phyloP scores from a whole-genome alignment of 2,329 filamentous ascomycete genomes.

The Botryotinia calthae region DNA sequence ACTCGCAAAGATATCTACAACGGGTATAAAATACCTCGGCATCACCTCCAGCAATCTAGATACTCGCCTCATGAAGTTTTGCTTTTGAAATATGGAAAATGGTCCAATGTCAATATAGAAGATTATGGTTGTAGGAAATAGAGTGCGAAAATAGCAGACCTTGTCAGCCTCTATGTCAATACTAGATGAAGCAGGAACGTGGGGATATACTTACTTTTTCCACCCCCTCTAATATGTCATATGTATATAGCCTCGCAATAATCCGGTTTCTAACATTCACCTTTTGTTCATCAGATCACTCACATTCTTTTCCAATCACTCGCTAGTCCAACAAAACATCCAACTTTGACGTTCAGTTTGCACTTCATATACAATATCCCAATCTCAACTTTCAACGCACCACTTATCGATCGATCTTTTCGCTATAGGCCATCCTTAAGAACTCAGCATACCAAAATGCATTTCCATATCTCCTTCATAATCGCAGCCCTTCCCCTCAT shows the following conservation, averaged over 20 bases:
- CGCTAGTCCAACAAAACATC: neutral
- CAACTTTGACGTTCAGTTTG: neutral
- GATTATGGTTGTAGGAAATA: neutral
- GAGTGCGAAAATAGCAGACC: neutral
- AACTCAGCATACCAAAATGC: neutral
- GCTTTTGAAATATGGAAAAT: neutral
- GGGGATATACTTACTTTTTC: neutral
- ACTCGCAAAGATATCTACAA: neutral
- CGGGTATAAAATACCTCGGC: neutral
- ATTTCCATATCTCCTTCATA: neutral
- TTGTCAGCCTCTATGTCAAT: too few relatives aligned
- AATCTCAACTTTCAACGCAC: neutral
- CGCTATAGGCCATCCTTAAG: fast-evolving
- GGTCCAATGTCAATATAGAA: neutral
- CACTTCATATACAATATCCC: neutral
- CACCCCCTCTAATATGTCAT: neutral
- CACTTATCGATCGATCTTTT: neutral
- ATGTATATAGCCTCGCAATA: neutral
- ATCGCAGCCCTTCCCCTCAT: neutral
- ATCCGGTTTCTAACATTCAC: neutral
- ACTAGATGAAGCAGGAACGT: neutral
- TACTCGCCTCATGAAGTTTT: neutral
- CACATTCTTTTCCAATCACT: neutral
- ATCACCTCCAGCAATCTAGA: neutral
- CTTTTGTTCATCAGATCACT: neutral